Evolutionary conservation across 2,329 filamentous ascomycete genomes (phyloP).

Genomic region (Raffaelea deltoideospora): DNA sequence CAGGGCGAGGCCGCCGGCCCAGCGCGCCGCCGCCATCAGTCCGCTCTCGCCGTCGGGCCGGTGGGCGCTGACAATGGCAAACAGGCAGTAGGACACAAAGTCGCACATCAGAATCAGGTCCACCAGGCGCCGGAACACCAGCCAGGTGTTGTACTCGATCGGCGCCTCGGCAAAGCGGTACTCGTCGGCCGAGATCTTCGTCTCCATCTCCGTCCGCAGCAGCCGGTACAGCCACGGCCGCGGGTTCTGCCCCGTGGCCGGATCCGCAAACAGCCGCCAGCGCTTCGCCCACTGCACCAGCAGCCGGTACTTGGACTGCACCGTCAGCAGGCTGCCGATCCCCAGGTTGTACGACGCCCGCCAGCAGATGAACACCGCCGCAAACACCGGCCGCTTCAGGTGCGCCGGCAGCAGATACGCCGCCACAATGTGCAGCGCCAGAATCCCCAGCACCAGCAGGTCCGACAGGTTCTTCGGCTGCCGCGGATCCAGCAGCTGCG

Average conservation of each 20-base stretch:
- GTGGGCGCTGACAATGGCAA: slow-evolving; percentile 75
- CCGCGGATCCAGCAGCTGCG: slow-evolving; percentile 83
- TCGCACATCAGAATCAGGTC: slow-evolving; percentile 98
- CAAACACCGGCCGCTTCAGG: slow-evolving; percentile 64
- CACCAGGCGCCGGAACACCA: slow-evolving; percentile 87
- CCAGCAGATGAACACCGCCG: slow-evolving; percentile 81
- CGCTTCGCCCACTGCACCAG: slow-evolving; percentile 79
- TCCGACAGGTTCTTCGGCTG: slow-evolving; percentile 94
- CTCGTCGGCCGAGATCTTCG: slow-evolving; percentile 85
- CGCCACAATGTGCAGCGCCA: slow-evolving; percentile 58
- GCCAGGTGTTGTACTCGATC: slow-evolving; percentile 97
- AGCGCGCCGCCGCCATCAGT: slow-evolving; percentile 56
- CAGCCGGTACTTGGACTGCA: slow-evolving; percentile 78
- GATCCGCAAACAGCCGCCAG: slow-evolving; percentile 73
- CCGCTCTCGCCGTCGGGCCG: slow-evolving; percentile 58
- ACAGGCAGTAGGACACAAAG: slow-evolving; percentile 92
- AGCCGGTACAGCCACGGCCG: slow-evolving; percentile 69
- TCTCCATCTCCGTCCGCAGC: slow-evolving; percentile 79
- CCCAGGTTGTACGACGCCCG: slow-evolving; percentile 82
- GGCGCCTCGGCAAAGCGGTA: slow-evolving; percentile 89
- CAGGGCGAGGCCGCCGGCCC: slow-evolving; percentile 61
- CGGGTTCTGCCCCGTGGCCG: slow-evolving; percentile 65
- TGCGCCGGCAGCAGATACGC: slow-evolving; percentile 57
- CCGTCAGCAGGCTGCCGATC: slow-evolving; percentile 76
- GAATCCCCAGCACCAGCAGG: slow-evolving; percentile 59